Evolutionary conservation across 257 asterid species (phyloP).

Genomic region (Nicotiana tomentosiformis): DNA sequence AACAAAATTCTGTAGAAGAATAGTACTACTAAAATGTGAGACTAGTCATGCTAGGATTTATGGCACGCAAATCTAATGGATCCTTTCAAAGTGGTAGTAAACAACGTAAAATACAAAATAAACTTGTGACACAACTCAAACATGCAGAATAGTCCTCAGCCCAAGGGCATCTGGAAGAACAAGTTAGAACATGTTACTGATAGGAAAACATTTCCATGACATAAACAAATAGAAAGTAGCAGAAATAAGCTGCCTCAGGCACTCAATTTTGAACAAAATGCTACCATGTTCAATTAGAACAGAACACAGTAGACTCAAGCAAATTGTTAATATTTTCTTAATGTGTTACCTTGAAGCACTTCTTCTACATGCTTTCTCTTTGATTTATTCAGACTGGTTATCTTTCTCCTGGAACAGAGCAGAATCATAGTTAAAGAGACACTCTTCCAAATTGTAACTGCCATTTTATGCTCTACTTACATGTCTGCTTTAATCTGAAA

Average conservation of each 20-base stretch:
- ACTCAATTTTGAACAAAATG: neutral
- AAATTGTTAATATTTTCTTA: slow-evolving; percentile 14
- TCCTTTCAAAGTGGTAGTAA: neutral
- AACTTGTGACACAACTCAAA: neutral
- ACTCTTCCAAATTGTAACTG: slow-evolving; percentile 4
- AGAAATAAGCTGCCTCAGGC: neutral
- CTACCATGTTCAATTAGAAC: neutral
- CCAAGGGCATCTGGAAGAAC: neutral
- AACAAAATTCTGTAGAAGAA: neutral
- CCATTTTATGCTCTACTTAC: slow-evolving; percentile 38
- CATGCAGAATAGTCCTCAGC: neutral
- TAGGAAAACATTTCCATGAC: neutral
- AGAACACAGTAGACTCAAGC: neutral
- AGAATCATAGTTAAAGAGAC: slow-evolving; percentile 21
- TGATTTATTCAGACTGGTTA: slow-evolving; percentile 44
- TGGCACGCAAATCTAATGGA: neutral
- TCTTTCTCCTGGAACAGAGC: slow-evolving; percentile 58
- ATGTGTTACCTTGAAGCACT: slow-evolving; percentile 54
- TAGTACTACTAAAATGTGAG: neutral
- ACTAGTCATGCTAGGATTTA: neutral
- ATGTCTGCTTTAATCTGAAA: slow-evolving; percentile 62
- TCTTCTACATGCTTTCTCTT: slow-evolving; percentile 60
- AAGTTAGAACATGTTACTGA: neutral
- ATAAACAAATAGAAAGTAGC: neutral
- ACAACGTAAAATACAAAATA: neutral